phyloP scores from a whole-genome alignment of 2,329 filamentous ascomycete genomes.

The Xylariaceae sp. region DNA sequence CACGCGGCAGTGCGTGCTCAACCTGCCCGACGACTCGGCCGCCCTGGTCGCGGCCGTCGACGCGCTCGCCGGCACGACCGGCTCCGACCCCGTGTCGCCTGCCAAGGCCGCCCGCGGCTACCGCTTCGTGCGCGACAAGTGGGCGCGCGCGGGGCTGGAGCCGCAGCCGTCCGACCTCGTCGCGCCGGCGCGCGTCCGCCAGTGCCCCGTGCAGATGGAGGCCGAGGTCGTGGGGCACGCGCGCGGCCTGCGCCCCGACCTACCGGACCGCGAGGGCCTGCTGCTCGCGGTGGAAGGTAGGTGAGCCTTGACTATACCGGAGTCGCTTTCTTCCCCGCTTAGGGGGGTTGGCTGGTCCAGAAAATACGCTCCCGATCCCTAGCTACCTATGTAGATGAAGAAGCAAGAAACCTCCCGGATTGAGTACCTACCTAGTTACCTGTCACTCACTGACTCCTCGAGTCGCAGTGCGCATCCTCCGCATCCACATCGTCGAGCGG shows the following conservation, averaged over 20 bases:
- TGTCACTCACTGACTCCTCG: too few relatives aligned
- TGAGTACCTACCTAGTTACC: too few relatives aligned
- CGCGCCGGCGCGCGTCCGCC: conserved; percentile 25
- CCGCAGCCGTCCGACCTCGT: conserved; percentile 26
- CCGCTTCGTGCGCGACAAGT: conserved; percentile 32
- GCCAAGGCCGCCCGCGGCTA: conserved; percentile 26
- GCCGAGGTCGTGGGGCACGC: conserved; percentile 26
- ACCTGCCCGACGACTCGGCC: conserved; percentile 29
- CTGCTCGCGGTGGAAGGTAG: conserved; percentile 27
- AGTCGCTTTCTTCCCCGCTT: too few relatives aligned
- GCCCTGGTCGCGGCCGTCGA: conserved; percentile 29
- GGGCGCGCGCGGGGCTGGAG: conserved; percentile 25
- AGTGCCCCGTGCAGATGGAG: conserved; percentile 37
- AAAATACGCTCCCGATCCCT: too few relatives aligned
- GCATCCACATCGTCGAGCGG: conserved; percentile 24
- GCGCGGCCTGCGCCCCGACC: conserved; percentile 26
- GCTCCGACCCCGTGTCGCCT: conserved; percentile 19
- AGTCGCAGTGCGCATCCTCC: conserved; percentile 29
- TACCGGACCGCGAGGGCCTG: conserved; percentile 20
- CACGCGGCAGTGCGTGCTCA: conserved; percentile 34
- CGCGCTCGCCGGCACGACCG: conserved; percentile 31
- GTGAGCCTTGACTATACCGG: too few relatives aligned
- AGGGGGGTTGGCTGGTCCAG: too few relatives aligned
- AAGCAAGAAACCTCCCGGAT: too few relatives aligned
- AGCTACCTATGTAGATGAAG: too few relatives aligned